Evolutionary conservation across 495 filamentous ascomycete species (phyloP), one percentile per base, ranked within the genome.

Genomic region (Hypoxylon crocopeplum): DNA sequence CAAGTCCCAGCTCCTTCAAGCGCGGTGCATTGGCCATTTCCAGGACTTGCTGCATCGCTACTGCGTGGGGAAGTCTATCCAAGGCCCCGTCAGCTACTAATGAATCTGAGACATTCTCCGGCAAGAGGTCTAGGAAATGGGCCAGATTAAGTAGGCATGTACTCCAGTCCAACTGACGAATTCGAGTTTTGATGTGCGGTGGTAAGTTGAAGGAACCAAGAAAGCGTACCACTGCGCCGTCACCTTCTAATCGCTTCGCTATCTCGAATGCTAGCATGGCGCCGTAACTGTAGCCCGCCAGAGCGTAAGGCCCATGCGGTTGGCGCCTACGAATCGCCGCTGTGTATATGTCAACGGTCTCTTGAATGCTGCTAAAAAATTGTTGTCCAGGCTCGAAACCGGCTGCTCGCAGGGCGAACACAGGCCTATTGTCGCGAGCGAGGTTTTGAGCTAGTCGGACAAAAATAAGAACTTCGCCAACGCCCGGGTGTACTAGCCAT

Each of bases 401-500:
- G 1, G 74, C 70, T 0, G 83, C 78, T 1, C 83, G 78, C 7
- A 87, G 50, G 1, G 79, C 83, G 55, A 82, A 81, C 13, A 85
- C 69, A 0, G 80, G 78, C 0, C 84, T 81, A 44, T 82, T 76
- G 24, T 27, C 24, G 4, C 4, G 4, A 10, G 0, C 51, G 3
- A 20, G 17, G 21, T 75, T 67, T 3, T 79, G 62, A 6, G 77
- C 74, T 1, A 87, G 66, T 16, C 69, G 64, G 16, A 86, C 62
- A 64, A 86, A 87, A 33, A 85, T 76, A 0, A 86, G 72, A 0
- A 85, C 69, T 44, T 86, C 84, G 10, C 82, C 82, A 1, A 80
- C 72, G 5, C 83, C 83, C 0, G 84, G 82, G 53, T 86, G 84
- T 2, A 86, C 62, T 5, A 84, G 75, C 73, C 76, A 86, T 5